Conservation (phyloP, 2,329 filamentous ascomycete species). For the Pyrenophora seminiperda region DNA sequence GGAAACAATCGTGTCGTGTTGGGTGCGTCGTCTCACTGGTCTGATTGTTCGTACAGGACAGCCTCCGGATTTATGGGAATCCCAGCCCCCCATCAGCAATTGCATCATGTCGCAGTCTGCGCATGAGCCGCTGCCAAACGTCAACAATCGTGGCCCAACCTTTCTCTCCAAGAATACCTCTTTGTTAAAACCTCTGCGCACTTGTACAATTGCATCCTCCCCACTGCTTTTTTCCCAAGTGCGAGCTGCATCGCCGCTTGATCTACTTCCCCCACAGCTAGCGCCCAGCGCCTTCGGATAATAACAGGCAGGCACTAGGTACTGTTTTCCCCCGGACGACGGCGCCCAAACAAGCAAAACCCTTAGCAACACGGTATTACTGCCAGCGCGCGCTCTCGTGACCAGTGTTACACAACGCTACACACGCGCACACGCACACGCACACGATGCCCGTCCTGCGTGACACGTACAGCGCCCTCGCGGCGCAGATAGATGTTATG, state of each 20-base stretch:
- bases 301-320: conserved; percentile 22
- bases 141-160: conserved; percentile 18
- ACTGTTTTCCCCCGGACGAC: conserved; percentile 27
- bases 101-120: conserved; percentile 35
- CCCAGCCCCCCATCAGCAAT: conserved; percentile 39
- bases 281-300: conserved; percentile 29
- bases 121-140: conserved; percentile 19
- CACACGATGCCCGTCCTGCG: conserved; percentile 38
- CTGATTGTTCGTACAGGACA: conserved; percentile 16
- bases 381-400: conserved; percentile 15
- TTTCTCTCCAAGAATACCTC: conserved; percentile 9
- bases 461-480: conserved; percentile 24
- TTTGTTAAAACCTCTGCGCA: conserved; percentile 6
- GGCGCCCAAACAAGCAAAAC: conserved; percentile 12
- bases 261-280: conserved; percentile 23
- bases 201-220: conserved; percentile 7
- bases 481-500: conserved; percentile 30
- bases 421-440: background rate
- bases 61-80: conserved; percentile 31
- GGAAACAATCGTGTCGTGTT: background rate
- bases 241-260: conserved; percentile 15
- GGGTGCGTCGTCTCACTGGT: conserved; percentile 4
- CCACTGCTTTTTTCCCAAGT: conserved; percentile 7
- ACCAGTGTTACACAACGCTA: conserved; percentile 15
- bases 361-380: conserved; percentile 8